Base-by-base conservation (phyloP, 371 early-diverging fungal species). In the Rhizomucor miehei region DNA sequence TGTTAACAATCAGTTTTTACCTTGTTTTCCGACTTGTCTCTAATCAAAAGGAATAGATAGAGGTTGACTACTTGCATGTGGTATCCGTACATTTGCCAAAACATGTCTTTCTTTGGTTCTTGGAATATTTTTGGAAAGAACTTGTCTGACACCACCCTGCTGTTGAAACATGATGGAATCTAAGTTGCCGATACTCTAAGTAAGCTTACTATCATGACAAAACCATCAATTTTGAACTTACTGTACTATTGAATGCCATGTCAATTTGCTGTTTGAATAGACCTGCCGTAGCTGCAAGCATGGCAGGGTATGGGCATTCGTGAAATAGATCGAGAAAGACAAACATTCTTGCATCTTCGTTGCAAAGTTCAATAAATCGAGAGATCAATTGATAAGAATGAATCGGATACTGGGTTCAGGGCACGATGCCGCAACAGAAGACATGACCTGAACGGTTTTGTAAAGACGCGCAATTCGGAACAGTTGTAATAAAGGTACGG, bases 31-130 rank as follows among this genome's bases (percentile, higher is more conserved):
- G 52, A 36, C 17, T 46, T 24, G 38, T 75, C 75, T 5, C 66
- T 66, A 45, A 75, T 66, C 34, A 75, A 61, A 38, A 75, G 29
- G 56, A 64, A 75, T 49, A 75, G 23, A 41, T 71, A 71, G 49
- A 68, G 66, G 55, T 75, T 75, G 36, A 71, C 57, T 4, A 63
- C 59, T 43, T 75, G 71, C 67, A 75, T 75, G 20, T 61, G 52
- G 39, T 52, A 51, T 14, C 63, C 67, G 35, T 59, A 65, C 12
- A 52, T 60, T 19, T 63, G 62, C 48, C 52, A 53, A 23, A 62
- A 49, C n/a, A 4, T 23, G 1, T 17, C n/a, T 24, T 52, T 16
- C 4, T 25, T 47, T 3, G 50, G 39, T 44, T 52, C 37, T 41
- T 44, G 16, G 34, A 53, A 53, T 20, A 62, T 25, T 1, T 40